These are phyloP conservation scores for Cadophora sp. DNA, from an alignment of 2,329 filamentous ascomycete species.

Conservation along the genomic window DNA sequence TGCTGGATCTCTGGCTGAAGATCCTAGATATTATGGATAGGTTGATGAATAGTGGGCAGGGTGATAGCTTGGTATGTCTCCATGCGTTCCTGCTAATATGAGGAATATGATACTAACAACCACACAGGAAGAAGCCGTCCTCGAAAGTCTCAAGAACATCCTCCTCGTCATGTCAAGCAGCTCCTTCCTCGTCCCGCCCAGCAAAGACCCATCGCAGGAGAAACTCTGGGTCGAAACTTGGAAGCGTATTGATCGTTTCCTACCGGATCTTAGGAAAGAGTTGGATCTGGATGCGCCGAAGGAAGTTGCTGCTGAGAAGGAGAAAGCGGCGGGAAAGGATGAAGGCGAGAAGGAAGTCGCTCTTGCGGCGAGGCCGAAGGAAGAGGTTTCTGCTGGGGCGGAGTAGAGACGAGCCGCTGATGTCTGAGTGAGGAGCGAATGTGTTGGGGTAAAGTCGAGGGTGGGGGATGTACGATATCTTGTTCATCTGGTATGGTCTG, in stretches of 20 bases:
- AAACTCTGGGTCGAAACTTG: conserved; percentile 67
- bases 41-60: conserved; percentile 93
- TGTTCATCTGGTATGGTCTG: conserved; percentile 6
- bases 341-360: background rate
- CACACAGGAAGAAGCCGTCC: conserved; percentile 85
- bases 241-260: conserved; percentile 70
- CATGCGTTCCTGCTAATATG: background rate
- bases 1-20: conserved; percentile 89
- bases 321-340: conserved; percentile 15
- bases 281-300: conserved; percentile 57
- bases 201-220: conserved; percentile 59
- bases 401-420: background rate
- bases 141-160: conserved; percentile 95
- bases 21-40: conserved; percentile 96
- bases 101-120: conserved; percentile 24
- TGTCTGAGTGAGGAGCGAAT: too few species aligned
- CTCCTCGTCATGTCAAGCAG: conserved; percentile 93
- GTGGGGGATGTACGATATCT: conserved; percentile 1
- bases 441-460: background rate
- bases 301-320: conserved; percentile 25
- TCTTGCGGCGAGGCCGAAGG: conserved; percentile 5
- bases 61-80: conserved; percentile 78
- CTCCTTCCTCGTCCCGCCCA: conserved; percentile 79
- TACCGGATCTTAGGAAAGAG: conserved; percentile 65
- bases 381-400: background rate